These are phyloP conservation scores for Trametes polyzona DNA, from an alignment of 1,284 basidiomycete species.

Conservation along the genomic window DNA sequence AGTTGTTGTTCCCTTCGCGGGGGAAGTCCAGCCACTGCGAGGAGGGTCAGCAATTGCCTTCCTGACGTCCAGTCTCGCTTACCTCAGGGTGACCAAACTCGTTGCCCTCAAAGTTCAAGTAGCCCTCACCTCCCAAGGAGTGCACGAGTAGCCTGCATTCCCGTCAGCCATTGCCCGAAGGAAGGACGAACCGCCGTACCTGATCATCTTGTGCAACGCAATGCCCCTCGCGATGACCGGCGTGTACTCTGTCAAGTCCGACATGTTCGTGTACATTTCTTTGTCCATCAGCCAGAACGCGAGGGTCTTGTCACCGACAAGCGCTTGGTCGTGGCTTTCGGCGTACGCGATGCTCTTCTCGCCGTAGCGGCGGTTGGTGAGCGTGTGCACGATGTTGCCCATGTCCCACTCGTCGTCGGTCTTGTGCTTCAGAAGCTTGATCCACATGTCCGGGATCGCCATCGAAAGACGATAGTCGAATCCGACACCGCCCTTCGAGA, in stretches of 20 bases:
- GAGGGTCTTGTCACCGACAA: slow-evolving; percentile 97
- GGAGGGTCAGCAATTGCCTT: slow-evolving; percentile 4
- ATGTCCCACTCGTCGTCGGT: slow-evolving; percentile 90
- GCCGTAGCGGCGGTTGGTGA: slow-evolving; percentile 87
- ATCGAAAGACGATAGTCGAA: slow-evolving; percentile 98
- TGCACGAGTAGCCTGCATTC: slow-evolving; percentile 80
- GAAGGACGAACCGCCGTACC: slow-evolving; percentile 50
- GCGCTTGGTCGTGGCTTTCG: slow-evolving; percentile 96
- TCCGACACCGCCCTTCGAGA: slow-evolving; percentile 85
- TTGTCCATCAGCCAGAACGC: slow-evolving; percentile 99
- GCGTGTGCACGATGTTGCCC: slow-evolving; percentile 84
- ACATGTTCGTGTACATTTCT: slow-evolving; percentile 99
- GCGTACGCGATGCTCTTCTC: slow-evolving; percentile 96
- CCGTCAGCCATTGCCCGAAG: background rate
- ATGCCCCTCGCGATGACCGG: slow-evolving; percentile 89
- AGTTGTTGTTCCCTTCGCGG: slow-evolving; percentile 91
- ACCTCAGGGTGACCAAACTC: slow-evolving; percentile 98
- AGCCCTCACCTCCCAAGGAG: slow-evolving; percentile 94
- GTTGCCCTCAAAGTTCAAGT: slow-evolving; percentile 98
- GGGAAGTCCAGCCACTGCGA: slow-evolving; percentile 97
- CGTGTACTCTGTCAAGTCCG: slow-evolving; percentile 85
- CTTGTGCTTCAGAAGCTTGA: slow-evolving; percentile 96
- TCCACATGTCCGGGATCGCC: slow-evolving; percentile 99
- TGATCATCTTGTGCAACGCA: slow-evolving; percentile 96
- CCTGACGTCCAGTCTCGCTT: slow-evolving; percentile 19